Conservation (phyloP, 441 rosid genomes). For the Daphne laureola region DNA sequence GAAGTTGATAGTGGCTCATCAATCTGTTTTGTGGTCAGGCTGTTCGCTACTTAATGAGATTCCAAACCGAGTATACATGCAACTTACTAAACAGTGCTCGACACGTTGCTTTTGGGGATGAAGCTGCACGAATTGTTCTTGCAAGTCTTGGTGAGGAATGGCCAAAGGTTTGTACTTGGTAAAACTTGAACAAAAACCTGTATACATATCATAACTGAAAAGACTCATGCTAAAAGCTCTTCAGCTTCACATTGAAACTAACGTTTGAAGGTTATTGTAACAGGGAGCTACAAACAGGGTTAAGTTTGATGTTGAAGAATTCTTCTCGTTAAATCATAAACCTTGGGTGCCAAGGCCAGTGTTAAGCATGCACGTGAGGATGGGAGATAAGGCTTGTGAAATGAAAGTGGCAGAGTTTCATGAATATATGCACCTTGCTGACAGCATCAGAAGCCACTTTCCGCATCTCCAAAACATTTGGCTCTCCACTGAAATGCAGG, state of each 20-base stretch:
- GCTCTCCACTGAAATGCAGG: conserved; percentile 97
- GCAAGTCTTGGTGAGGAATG: conserved; percentile 32
- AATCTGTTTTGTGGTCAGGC: conserved; percentile 30
- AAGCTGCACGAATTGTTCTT: conserved; percentile 68
- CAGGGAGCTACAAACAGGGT: conserved; percentile 25
- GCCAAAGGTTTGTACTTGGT: conserved; percentile 39
- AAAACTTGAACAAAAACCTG: neutral
- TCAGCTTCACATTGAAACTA: neutral
- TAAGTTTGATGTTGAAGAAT: conserved; percentile 52
- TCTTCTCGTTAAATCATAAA: conserved; percentile 74
- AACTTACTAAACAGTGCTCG: conserved; percentile 66
- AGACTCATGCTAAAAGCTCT: neutral
- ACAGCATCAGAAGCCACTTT: conserved; percentile 46
- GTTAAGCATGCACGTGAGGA: conserved; percentile 88
- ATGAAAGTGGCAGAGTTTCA: conserved; percentile 75
- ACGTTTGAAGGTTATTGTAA: neutral
- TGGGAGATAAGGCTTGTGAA: conserved; percentile 97
- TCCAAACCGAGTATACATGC: conserved; percentile 69
- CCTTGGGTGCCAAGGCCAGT: conserved; percentile 90
- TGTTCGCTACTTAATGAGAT: conserved; percentile 79
- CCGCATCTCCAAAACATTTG: conserved; percentile 69
- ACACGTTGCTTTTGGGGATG: conserved; percentile 69
- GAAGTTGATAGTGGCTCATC: too few relatives aligned
- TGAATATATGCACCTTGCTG: conserved; percentile 64
- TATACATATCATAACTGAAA: neutral